Evolutionary conservation across 352 stramenopile genomes (phyloP).

Genomic region (Phytophthora boehmeriae): DNA sequence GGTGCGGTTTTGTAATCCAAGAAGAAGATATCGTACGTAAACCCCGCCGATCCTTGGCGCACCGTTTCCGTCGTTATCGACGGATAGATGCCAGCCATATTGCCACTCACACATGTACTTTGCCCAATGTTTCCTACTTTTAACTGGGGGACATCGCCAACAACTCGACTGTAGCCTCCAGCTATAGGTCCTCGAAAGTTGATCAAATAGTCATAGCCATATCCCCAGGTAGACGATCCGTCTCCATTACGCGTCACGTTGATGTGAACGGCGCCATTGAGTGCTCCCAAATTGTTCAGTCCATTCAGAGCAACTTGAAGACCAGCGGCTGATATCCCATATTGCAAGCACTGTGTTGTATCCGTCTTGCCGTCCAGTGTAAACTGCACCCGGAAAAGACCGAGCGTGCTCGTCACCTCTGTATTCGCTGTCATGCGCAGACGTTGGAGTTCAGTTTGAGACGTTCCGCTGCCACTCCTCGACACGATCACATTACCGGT

Average conservation of each 20-base stretch:
- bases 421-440: slow-evolving; percentile 72
- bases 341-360: slow-evolving; percentile 68
- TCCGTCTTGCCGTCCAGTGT: slow-evolving; percentile 54
- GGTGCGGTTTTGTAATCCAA: slow-evolving; percentile 40
- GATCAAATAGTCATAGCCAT: slow-evolving; percentile 81
- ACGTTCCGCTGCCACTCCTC: slow-evolving; percentile 57
- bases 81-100: slow-evolving; percentile 50
- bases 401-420: slow-evolving; percentile 48
- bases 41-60: slow-evolving; percentile 55
- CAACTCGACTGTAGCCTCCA: slow-evolving; percentile 59
- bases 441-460: slow-evolving; percentile 69
- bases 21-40: slow-evolving; percentile 83
- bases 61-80: slow-evolving; percentile 75
- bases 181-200: slow-evolving; percentile 59
- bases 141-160: slow-evolving; percentile 60
- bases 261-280: slow-evolving; percentile 45
- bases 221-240: slow-evolving; percentile 69
- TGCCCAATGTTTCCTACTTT: slow-evolving; percentile 57
- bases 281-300: slow-evolving; percentile 47
- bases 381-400: slow-evolving; percentile 71
- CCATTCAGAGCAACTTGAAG: slow-evolving; percentile 70
- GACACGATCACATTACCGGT: slow-evolving; percentile 68
- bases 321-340: slow-evolving; percentile 61
- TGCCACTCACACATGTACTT: slow-evolving; percentile 42
- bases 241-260: slow-evolving; percentile 71